Conservation (phyloP, 305 asterid species). For the Rubia tinctorum region DNA sequence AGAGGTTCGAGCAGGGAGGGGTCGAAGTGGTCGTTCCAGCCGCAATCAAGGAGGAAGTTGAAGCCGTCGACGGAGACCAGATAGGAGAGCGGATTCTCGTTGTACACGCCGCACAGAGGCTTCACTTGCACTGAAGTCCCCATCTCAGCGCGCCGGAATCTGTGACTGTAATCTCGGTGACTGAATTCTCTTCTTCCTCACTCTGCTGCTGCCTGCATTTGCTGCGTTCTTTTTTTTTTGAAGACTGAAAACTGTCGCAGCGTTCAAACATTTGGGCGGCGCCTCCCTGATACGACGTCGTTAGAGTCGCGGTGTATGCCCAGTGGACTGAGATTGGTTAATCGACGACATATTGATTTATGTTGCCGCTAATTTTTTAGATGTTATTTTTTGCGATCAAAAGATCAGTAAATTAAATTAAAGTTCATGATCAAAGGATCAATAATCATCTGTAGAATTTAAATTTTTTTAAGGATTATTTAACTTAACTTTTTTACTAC, state of each 20-base stretch:
- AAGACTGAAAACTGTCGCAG: not conserved
- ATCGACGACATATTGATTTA: no score
- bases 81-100: conserved; percentile 86
- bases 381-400: no score
- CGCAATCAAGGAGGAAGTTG: conserved; percentile 90
- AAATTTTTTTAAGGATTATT: no score
- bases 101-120: conserved; percentile 94
- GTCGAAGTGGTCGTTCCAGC: conserved; percentile 98
- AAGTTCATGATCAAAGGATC: no score
- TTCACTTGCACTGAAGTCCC: conserved; percentile 97
- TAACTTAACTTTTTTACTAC: no score
- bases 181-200: not conserved
- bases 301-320: not conserved
- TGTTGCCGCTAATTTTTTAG: no score
- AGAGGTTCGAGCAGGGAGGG: conserved; percentile 84
- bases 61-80: conserved; percentile 84
- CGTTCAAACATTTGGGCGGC: not conserved
- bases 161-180: not conserved
- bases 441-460: no score
- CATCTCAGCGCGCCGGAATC: conserved; percentile 31
- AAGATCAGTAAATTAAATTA: no score
- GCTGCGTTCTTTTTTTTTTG: not conserved
- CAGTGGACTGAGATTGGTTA: no score
- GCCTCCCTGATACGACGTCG: not conserved
- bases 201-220: not conserved